Conservation (phyloP, 179 eudicot genomes). For the Corrigiola litoralis region DNA sequence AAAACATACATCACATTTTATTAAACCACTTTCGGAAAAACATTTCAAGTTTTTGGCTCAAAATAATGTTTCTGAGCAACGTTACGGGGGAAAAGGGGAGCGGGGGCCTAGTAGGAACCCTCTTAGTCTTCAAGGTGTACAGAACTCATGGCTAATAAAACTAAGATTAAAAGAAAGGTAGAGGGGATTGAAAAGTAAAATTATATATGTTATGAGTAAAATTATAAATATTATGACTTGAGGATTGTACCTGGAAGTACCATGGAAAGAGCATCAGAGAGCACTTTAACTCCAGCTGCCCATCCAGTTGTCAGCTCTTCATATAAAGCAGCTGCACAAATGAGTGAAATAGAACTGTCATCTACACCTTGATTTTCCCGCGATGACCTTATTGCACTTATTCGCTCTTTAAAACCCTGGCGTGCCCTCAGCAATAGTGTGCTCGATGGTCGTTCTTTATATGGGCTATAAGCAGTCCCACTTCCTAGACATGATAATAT, state of each 20-base stretch:
- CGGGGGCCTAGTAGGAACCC: too few relatives aligned
- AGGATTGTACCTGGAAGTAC: constrained; percentile 76
- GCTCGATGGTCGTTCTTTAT: constrained; percentile 60
- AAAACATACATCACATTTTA: too few relatives aligned
- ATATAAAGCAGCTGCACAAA: constrained; percentile 87
- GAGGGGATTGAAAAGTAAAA: too few relatives aligned
- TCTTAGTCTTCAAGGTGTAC: too few relatives aligned
- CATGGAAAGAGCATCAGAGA: constrained; percentile 70
- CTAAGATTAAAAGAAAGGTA: too few relatives aligned
- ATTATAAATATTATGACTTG: neutral
- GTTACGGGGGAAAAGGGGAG: too few relatives aligned
- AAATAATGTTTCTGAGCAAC: too few relatives aligned
- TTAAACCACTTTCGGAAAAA: too few relatives aligned
- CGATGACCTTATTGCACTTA: constrained; percentile 43
- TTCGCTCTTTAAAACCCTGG: constrained; percentile 81
- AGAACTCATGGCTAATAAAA: too few relatives aligned
- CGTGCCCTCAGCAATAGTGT: constrained; percentile 79
- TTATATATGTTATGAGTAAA: too few relatives aligned
- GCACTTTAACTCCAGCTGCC: constrained; percentile 58
- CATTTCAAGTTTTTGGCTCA: too few relatives aligned
- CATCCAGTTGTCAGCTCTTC: constrained; percentile 84
- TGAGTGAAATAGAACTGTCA: constrained; percentile 59
- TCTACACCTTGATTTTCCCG: constrained; percentile 57
- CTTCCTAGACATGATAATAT: constrained; percentile 83
- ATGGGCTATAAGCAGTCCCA: constrained; percentile 65